Evolutionary conservation across 1,284 basidiomycete species (phyloP), one percentile per base, ranked within the genome.

Genomic region (Fomitopsis schrenkii): DNA sequence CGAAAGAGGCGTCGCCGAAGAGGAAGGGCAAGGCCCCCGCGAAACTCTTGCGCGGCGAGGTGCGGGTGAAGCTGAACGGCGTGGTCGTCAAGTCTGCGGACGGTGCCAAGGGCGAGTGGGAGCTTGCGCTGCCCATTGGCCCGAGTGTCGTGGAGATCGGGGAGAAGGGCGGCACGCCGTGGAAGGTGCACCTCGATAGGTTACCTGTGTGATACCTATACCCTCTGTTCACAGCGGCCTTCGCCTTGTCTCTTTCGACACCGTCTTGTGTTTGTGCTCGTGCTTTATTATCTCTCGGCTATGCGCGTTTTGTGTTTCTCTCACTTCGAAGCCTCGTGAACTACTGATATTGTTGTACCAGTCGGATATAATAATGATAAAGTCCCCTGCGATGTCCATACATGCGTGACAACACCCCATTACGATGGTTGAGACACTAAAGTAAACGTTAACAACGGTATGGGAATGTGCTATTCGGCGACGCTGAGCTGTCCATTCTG

Each of bases 171-270:
- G 86, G 85, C 22, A 70, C 83, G 67, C 72, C 81, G 56, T 90
- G 87, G 89, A 88, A 84, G 71, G 77, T 88, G 42, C 87, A 87
- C 72, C 73, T 84, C 56, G 84, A 89, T 63, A 76, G 83, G 48
- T 58, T 75, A 50, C 53, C 57, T 35, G 58, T 44, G 41, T 70
- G 57, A 64, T 48, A 54, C 38, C 42, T 14, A 15, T 41, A 53
- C 26, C 41, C 10, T 22, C n/a, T 54, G 17, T 14, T 33, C 30
- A 33, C 8, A 33, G 8, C 8, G 30, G 30, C 8, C 30, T 33
- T 33, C 30, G 30, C 5, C 5, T 41, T 7, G 30, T 36, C 28
- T 33, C 26, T 58, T 46, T 59, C 58, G 26, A 6, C n/a, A 19
- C 9, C 22, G 55, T 41, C 26, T 44, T 26, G 28, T 36, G n/a